Percentiles rank a stretch among this genome's conserved stretches.
Conservation (phyloP, 257 asterid species). For the Gynochthodes officinalis region DNA sequence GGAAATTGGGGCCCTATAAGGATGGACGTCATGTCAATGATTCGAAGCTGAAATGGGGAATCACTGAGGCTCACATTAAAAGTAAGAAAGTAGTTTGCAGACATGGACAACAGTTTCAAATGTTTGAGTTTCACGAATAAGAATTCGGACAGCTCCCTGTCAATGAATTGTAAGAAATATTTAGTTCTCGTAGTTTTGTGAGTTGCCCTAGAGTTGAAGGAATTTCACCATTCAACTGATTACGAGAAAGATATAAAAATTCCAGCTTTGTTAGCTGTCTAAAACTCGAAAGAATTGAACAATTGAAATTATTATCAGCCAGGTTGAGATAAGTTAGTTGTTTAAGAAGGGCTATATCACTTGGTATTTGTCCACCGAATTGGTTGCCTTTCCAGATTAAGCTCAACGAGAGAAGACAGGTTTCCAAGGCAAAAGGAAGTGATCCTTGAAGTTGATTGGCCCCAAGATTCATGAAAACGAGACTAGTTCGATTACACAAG, state of each 20-base stretch:
- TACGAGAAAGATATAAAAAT: neutral
- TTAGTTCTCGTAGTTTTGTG: neutral
- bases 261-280: neutral
- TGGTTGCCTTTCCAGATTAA: neutral
- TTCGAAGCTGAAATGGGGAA: constrained; percentile 17
- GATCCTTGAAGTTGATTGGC: neutral
- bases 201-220: constrained; percentile 15
- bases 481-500: neutral
- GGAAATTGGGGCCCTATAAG: constrained; percentile 18
- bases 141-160: constrained; percentile 16
- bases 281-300: neutral
- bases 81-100: neutral
- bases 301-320: neutral
- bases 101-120: neutral
- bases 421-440: neutral
- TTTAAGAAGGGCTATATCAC: neutral
- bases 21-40: neutral
- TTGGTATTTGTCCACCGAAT: neutral
- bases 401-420: neutral
- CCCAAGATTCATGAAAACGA: neutral
- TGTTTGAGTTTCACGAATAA: constrained; percentile 1
- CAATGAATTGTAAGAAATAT: neutral
- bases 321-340: neutral
- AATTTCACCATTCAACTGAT: neutral
- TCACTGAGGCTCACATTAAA: constrained; percentile 17